Percentiles rank a stretch among this genome's conserved stretches.
phyloP scores from a whole-genome alignment of 371 early-diverging fungal species.

The Gilbertella persicaria region DNA sequence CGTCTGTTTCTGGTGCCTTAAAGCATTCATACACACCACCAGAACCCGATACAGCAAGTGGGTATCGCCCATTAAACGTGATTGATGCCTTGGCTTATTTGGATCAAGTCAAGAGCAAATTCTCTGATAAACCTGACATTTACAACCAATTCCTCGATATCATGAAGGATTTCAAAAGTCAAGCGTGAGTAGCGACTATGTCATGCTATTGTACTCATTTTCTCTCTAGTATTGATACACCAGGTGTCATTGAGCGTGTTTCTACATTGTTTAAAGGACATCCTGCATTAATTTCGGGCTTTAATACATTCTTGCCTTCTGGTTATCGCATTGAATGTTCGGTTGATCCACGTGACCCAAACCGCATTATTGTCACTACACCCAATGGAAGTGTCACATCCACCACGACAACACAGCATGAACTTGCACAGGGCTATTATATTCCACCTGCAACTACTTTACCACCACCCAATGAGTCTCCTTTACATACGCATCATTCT shows the following conservation, averaged over 20 bases:
- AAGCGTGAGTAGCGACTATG: constrained; percentile 57
- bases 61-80: constrained; percentile 56
- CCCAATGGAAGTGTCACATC: constrained; percentile 61
- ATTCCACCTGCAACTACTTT: not conserved
- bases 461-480: not conserved
- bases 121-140: constrained; percentile 87
- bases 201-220: not conserved
- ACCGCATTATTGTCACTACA: constrained; percentile 83
- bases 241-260: constrained; percentile 97
- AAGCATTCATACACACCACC: not conserved
- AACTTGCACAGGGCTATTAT: not conserved
- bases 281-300: constrained; percentile 92
- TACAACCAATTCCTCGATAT: constrained; percentile 98
- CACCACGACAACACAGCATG: constrained; percentile 3
- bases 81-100: constrained; percentile 95
- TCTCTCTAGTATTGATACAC: constrained; percentile 84
- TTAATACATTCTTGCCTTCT: constrained; percentile 99
- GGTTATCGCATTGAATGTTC: constrained; percentile 94
- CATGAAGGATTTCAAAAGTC: constrained; percentile 99
- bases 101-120: constrained; percentile 94
- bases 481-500: not conserved
- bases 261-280: constrained; percentile 94
- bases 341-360: constrained; percentile 70
- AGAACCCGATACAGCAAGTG: not conserved
- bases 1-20: not conserved